phyloP scores from a whole-genome alignment of 2,329 filamentous ascomycete genomes.

The Lachnellula hyalina region DNA sequence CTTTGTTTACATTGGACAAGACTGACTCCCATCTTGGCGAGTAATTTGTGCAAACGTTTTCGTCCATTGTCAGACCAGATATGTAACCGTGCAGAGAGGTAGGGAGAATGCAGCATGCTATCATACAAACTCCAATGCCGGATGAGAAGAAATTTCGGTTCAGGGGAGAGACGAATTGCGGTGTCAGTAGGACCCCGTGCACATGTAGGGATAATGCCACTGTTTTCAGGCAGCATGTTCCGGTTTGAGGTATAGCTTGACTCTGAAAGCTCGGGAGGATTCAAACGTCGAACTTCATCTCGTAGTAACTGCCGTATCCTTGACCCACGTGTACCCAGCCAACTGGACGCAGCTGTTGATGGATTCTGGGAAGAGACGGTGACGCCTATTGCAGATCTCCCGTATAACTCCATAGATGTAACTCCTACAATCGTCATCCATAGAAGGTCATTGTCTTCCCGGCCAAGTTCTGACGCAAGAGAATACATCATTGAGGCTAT shows the following conservation, averaged over 20 bases:
- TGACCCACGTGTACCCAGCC: conserved; percentile 77
- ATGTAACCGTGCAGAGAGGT: conserved; percentile 84
- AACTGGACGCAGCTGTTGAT: conserved; percentile 55
- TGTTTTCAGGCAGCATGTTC: conserved; percentile 57
- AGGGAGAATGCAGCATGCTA: conserved; percentile 96
- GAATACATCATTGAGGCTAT: conserved; percentile 94
- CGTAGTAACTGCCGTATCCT: conserved; percentile 79
- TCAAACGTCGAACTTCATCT: conserved; percentile 90
- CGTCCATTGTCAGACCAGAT: conserved; percentile 90
- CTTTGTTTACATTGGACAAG: conserved; percentile 90
- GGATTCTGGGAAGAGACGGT: conserved; percentile 56
- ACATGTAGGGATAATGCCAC: conserved; percentile 82
- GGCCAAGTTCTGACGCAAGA: conserved; percentile 86
- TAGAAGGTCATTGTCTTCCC: conserved; percentile 92
- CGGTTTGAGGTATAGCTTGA: conserved; percentile 53
- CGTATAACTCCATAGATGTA: conserved; percentile 88
- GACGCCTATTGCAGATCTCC: conserved; percentile 75
- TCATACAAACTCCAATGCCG: conserved; percentile 97
- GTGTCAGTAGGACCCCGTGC: conserved; percentile 86
- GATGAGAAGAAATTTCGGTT: conserved; percentile 87
- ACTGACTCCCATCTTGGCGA: conserved; percentile 97
- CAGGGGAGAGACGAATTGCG: conserved; percentile 85
- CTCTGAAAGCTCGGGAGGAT: conserved; percentile 65
- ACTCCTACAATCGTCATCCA: conserved; percentile 95
- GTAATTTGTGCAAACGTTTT: conserved; percentile 84